A percentile compares a stretch with the other conserved stretches of the same genome.
These are phyloP conservation scores for Hanseniaspora lachancei DNA, from an alignment of 805 yeast genomes.

Conservation along the genomic window DNA sequence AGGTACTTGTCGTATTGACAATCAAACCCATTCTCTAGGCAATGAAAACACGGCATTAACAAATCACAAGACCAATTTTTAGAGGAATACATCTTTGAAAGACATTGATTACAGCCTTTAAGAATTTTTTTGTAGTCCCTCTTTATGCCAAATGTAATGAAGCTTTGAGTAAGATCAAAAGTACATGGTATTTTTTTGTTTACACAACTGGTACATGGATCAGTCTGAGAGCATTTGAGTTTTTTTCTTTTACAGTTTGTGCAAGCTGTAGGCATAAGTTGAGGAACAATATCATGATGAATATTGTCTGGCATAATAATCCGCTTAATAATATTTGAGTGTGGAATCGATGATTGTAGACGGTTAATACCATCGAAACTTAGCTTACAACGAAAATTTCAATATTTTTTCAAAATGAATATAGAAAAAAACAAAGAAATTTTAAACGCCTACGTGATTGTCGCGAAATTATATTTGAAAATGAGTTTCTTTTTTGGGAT, in stretches of 20 bases:
- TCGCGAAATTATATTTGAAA: no score
- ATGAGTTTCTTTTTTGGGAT: no score
- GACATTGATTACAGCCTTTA: constrained; percentile 11
- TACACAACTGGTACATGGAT: constrained; percentile 25
- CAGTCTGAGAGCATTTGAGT: constrained; percentile 25
- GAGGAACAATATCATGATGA: background rate
- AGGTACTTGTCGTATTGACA: constrained; percentile 4
- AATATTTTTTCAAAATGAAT: no score
- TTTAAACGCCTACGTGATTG: no score
- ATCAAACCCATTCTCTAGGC: constrained; percentile 9
- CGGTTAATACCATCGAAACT: no score
- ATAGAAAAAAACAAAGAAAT: no score
- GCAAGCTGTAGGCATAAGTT: constrained; percentile 4
- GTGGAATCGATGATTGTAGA: no score
- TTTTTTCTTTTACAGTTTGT: constrained; percentile 22
- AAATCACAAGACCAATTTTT: constrained; percentile 5
- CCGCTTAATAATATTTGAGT: no score
- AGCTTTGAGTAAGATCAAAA: constrained; percentile 16
- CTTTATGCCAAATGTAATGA: background rate
- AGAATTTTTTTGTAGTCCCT: background rate
- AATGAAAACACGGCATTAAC: constrained; percentile 7
- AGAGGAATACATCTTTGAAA: background rate
- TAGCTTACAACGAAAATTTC: no score
- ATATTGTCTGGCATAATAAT: background rate
- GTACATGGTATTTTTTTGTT: constrained; percentile 21